Evolutionary conservation across 1,139 yeast genomes (phyloP), one percentile per base, ranked within the genome.

Genomic region (Saccharomyces hybrid): DNA sequence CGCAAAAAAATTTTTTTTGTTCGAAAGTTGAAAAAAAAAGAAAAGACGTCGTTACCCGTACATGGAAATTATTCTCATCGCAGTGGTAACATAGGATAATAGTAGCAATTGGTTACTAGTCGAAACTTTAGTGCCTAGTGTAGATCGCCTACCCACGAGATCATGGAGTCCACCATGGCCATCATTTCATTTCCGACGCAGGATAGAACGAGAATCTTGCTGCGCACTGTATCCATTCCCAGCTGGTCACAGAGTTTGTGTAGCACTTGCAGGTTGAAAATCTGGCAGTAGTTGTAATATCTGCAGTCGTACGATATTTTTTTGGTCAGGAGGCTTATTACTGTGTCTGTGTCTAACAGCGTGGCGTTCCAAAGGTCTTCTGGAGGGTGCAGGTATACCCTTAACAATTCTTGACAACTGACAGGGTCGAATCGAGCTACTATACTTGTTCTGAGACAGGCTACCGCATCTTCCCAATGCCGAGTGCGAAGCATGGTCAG

Each of bases 391-490:
- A 66, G 56, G 63, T 69, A 73, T 11, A 74, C 57, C 7, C 64
- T 62, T 21, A 78, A 62, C 9, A 79, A 57, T 28, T 61, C 63
- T 28, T 63, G 59, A 16, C 79, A 73, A 29, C 79, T 73, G 47
- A 78, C 79, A 21, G 84, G 79, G 42, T 87, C 84, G 67, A 91
- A 93, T 57, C 90, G 77, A n/a, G 86, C 85, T 59, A 80, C 76
- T 53, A 90, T 72, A 0, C 95, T 84, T 51, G 90, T 85, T 52
- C 83, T 76, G 64, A 86, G 82, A 5, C 98, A 96, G 19, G 86
- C 82, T 11, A 89, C 77, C 0, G 96, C 95, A 64, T 88, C 95
- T 57, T 84, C 84, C 67, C 74, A 82, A 67, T 89, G 90, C 66
- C 86, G 85, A 48, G 91, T 81, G 58, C 96, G 79, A 64, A 80